Conservation (phyloP, 2,329 filamentous ascomycete genomes). For the Apiospora hydei region DNA sequence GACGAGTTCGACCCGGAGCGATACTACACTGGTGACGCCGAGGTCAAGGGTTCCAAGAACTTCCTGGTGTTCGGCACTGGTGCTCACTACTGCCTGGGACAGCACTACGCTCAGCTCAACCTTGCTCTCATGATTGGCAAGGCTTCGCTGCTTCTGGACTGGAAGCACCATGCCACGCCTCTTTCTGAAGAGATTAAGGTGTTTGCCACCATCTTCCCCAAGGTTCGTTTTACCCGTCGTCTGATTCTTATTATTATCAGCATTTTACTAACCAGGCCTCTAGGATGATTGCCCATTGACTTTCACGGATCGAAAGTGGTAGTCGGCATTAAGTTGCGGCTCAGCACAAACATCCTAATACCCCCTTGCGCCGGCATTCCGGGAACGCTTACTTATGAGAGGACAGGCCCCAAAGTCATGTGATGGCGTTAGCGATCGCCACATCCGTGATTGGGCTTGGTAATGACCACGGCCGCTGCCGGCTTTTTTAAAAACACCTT, state of each 20-base stretch:
- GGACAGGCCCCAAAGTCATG: background rate
- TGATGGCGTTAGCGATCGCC: constrained; percentile 9
- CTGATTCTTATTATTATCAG: constrained; percentile 22
- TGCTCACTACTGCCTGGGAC: constrained; percentile 94
- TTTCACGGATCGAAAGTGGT: constrained; percentile 66
- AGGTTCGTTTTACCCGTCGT: constrained; percentile 64
- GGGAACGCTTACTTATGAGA: constrained; percentile 2
- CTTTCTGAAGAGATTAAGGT: constrained; percentile 94
- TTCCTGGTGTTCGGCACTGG: constrained; percentile 96
- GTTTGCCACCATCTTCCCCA: constrained; percentile 97
- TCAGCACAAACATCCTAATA: background rate
- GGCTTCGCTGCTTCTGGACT: constrained; percentile 85
- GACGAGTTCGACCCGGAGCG: constrained; percentile 90
- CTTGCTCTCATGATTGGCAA: constrained; percentile 90
- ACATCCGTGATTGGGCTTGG: background rate
- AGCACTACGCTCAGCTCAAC: constrained; percentile 89
- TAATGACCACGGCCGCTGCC: background rate
- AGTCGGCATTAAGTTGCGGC: background rate
- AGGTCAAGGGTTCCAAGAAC: constrained; percentile 88
- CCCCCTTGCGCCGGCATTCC: background rate
- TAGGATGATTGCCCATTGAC: constrained; percentile 86
- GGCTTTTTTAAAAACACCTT: constrained; percentile 9
- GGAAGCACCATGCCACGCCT: constrained; percentile 86
- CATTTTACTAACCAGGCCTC: constrained; percentile 36
- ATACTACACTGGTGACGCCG: constrained; percentile 89